Evolutionary conservation across 495 filamentous ascomycete genomes (phyloP).

Genomic region (Parachaetomium inaequale): DNA sequence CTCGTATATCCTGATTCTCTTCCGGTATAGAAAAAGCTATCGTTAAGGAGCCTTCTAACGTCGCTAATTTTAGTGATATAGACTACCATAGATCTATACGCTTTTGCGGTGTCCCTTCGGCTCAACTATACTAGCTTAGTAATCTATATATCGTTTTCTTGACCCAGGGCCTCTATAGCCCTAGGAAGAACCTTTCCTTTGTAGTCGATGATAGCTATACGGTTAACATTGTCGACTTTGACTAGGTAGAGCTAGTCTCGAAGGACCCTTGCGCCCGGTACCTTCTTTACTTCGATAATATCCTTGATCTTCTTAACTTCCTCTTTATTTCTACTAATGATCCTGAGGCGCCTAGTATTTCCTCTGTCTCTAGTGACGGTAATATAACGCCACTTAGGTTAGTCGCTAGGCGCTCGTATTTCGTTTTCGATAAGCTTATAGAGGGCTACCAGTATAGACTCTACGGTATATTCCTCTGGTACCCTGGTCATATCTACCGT

Average conservation of each 20-base stretch:
- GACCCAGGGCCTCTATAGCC: slow-evolving; percentile 4
- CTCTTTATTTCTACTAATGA: slow-evolving; percentile 8
- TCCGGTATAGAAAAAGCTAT: slow-evolving; percentile 2
- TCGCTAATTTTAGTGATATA: slow-evolving; percentile 11
- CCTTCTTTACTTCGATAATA: slow-evolving; percentile 10
- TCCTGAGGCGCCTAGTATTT: slow-evolving; percentile 6
- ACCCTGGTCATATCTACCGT: background rate
- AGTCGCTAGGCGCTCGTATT: slow-evolving; percentile 6
- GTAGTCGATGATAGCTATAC: slow-evolving; percentile 10
- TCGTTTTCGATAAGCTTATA: slow-evolving; percentile 12
- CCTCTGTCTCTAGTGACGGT: slow-evolving; percentile 13
- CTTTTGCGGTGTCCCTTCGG: slow-evolving; percentile 11
- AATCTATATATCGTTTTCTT: slow-evolving; percentile 10
- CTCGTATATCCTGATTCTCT: slow-evolving; percentile 7
- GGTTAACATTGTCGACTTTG: slow-evolving; percentile 15
- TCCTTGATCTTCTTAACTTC: slow-evolving; percentile 13
- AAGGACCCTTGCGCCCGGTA: slow-evolving; percentile 8
- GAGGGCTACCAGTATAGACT: slow-evolving; percentile 4
- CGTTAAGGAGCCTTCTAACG: slow-evolving; percentile 1
- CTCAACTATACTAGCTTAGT: slow-evolving; percentile 11
- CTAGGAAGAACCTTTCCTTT: slow-evolving; percentile 11
- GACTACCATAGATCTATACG: slow-evolving; percentile 12
- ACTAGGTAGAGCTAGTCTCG: slow-evolving; percentile 15
- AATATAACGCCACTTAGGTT: slow-evolving; percentile 9
- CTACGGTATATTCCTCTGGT: background rate